Evolutionary conservation across 768 basidiomycete genomes (phyloP), one percentile per base, ranked within the genome.

Genomic region (Amanita inopinata): DNA sequence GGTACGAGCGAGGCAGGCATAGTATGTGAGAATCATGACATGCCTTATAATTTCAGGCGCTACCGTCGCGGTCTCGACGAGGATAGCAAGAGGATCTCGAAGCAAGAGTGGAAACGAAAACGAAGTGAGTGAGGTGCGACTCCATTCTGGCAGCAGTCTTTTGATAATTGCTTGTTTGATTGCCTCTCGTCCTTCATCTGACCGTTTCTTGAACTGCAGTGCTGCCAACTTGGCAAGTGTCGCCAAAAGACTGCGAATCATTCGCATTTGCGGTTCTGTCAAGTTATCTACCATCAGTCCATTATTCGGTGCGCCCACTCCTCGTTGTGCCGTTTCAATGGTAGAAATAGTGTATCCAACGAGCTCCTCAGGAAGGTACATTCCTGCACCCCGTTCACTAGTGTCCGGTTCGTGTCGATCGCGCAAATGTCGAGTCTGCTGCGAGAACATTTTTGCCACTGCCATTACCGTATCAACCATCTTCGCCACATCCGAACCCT

Each of bases 331-430:
- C 11, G 86, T 74, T 61, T 98, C 96, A 41, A 91, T 72, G 4
- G 78, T 67, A 2, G 83, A 67, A 27, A 98, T 71, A 3, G 93
- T 93, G 59, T 94, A 97, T 2, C 84, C 86, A 27, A 94, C 66
- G 11, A 98, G 64, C 50, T 97, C 91, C 50, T 94, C 87, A 0
- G 96, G 91, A 1, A 99, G 68, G 55, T 96, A 97, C 35, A 93
- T 74, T 4, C 90, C 89, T 0, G 76, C 74, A 1, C 91, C 91
- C 18, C 87, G 73, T 46, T 89, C 85, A 2, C 77, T 74, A 2
- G 61, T 52, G 10, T 88, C 83, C 2, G 82, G 80, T 54, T 84
- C 82, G 14, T 73, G 68, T 18, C 85, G 71, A 41, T 87, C 87
- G 22, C 90, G 74, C 4, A 94, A 63, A 58, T 90, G 86, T 15